These are phyloP conservation scores for Ganoderma meredithae DNA, from an alignment of 1,284 basidiomycete genomes.

Conservation along the genomic window DNA sequence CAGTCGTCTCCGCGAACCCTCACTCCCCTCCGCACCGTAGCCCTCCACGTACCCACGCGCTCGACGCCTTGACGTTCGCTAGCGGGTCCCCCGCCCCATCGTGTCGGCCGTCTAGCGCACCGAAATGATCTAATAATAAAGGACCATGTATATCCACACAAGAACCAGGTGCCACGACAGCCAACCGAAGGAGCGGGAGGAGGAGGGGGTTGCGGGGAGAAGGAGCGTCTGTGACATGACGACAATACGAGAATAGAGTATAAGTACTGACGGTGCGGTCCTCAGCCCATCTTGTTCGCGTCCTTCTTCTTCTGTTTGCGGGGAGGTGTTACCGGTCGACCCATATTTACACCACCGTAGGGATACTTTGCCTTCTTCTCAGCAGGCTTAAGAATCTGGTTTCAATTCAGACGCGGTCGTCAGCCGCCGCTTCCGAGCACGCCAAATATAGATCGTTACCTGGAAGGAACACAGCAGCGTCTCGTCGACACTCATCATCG, in stretches of 20 bases:
- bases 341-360: constrained; percentile 83
- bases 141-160: constrained; percentile 34
- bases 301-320: constrained; percentile 89
- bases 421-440: constrained; percentile 6
- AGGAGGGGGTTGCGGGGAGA: constrained; percentile 6
- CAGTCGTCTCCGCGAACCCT: constrained; percentile 7
- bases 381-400: constrained; percentile 93
- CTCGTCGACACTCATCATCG: constrained; percentile 99
- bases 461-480: constrained; percentile 98
- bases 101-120: constrained; percentile 24
- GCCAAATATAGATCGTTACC: constrained; percentile 54
- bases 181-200: constrained; percentile 27
- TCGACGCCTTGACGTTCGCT: constrained; percentile 28
- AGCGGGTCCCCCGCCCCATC: constrained; percentile 21
- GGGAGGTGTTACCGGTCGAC: constrained; percentile 80
- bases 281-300: constrained; percentile 72
- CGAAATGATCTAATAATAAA: constrained; percentile 26
- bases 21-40: constrained; percentile 10
- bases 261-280: constrained; percentile 41
- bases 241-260: constrained; percentile 31
- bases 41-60: constrained; percentile 27
- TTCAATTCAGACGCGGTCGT: constrained; percentile 2
- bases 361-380: constrained; percentile 98
- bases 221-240: constrained; percentile 39
- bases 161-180: constrained; percentile 30